phyloP scores from a whole-genome alignment of 2,329 filamentous ascomycete genomes.

The Epicoccum nigrum region DNA sequence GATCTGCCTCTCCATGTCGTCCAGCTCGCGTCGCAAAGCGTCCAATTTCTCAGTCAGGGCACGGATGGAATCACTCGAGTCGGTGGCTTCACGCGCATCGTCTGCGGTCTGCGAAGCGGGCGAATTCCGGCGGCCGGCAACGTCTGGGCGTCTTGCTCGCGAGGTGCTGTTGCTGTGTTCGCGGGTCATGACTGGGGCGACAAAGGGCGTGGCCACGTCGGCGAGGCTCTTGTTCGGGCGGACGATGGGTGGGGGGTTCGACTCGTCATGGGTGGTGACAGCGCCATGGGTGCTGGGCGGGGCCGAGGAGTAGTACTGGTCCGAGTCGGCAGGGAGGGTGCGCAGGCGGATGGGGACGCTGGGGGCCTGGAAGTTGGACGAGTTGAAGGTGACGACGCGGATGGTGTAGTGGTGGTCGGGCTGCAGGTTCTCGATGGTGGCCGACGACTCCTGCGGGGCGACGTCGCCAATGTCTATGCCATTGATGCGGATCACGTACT shows the following conservation, averaged over 20 bases:
- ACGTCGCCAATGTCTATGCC: slow-evolving; percentile 91
- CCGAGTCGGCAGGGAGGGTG: slow-evolving; percentile 60
- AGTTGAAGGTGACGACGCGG: slow-evolving; percentile 87
- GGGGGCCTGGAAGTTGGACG: slow-evolving; percentile 89
- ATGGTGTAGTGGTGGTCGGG: slow-evolving; percentile 93
- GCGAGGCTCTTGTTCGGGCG: slow-evolving; percentile 59
- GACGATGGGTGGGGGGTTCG: slow-evolving; percentile 60
- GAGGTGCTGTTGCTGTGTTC: slow-evolving; percentile 66
- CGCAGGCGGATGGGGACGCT: slow-evolving; percentile 84
- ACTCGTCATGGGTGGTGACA: slow-evolving; percentile 47
- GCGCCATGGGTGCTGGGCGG: slow-evolving; percentile 55
- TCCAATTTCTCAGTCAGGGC: slow-evolving; percentile 84
- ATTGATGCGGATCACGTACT: slow-evolving; percentile 92
- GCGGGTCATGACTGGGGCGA: slow-evolving; percentile 65
- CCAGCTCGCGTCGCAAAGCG: slow-evolving; percentile 78
- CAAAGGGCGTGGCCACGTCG: slow-evolving; percentile 68
- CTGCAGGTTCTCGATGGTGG: slow-evolving; percentile 85
- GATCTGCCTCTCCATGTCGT: slow-evolving; percentile 75
- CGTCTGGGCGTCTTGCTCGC: slow-evolving; percentile 67
- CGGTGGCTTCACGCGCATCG: slow-evolving; percentile 41
- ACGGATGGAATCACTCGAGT: slow-evolving; percentile 60
- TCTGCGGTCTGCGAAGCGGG: slow-evolving; percentile 64
- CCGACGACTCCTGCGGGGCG: slow-evolving; percentile 79
- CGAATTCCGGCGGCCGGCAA: slow-evolving; percentile 77
- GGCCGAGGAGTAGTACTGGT: slow-evolving; percentile 56